Conservation (phyloP, 257 asterid genomes). For the Nicotiana benthamiana region DNA sequence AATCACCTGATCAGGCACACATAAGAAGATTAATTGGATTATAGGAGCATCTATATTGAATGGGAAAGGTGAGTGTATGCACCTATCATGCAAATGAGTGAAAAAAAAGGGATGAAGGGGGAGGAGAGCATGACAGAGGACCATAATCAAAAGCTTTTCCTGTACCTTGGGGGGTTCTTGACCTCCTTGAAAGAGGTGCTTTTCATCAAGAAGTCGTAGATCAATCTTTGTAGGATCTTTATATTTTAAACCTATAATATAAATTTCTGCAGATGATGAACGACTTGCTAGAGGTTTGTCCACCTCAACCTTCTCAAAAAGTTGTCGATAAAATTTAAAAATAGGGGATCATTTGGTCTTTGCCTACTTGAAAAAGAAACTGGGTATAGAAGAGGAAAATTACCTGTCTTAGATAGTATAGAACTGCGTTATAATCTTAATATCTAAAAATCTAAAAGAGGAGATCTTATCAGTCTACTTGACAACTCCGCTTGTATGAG, state of each 20-base stretch:
- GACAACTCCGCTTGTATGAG: not conserved
- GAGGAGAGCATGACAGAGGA: not conserved
- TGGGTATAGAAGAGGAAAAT: not conserved
- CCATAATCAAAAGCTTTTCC: not conserved
- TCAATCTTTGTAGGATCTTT: conserved; percentile 97
- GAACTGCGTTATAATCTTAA: conserved; percentile 81
- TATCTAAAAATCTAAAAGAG: conserved; percentile 76
- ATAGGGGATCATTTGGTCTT: conserved; percentile 6
- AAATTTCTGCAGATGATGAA: conserved; percentile 86
- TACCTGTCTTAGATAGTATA: conserved; percentile 92
- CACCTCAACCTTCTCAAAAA: conserved; percentile 94
- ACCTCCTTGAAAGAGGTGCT: conserved; percentile 81
- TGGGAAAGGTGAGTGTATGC: not conserved
- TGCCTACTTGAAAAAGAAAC: not conserved
- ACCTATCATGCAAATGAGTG: not conserved
- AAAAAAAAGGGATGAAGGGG: not conserved
- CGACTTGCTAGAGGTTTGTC: conserved; percentile 90
- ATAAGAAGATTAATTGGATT: conserved; percentile 7
- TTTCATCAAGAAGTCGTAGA: conserved; percentile 87
- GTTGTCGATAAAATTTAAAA: conserved; percentile 32
- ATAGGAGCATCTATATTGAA: not conserved
- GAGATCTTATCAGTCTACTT: not conserved
- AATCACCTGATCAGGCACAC: conserved; percentile 36
- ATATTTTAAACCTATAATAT: conserved; percentile 61
- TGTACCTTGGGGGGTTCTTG: conserved; percentile 76